Percentiles rank a stretch among this genome's conserved stretches.
Conservation (phyloP, 257 asterid species). For the Anisodus acutangulus region DNA sequence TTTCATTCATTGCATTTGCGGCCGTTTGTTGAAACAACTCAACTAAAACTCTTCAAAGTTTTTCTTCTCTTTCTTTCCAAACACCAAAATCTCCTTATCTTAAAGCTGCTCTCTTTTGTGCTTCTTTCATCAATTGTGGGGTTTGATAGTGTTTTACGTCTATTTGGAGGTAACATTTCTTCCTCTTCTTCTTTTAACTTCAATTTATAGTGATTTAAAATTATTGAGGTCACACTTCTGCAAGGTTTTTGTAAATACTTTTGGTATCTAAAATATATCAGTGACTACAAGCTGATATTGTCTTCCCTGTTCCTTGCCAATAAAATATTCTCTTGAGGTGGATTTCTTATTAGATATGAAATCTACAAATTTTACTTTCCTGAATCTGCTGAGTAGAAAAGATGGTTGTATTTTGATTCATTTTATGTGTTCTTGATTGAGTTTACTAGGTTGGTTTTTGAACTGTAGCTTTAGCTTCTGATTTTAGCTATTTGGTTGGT, state of each 20-base stretch:
- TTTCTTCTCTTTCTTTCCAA: background rate
- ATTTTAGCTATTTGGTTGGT: background rate
- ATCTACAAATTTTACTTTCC: background rate
- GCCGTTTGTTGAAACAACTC: background rate
- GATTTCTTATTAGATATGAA: background rate
- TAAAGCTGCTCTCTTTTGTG: background rate
- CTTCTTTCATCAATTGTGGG: background rate
- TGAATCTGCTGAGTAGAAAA: background rate
- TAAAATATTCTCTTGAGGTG: background rate
- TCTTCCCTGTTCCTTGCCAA: background rate
- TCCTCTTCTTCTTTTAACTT: background rate
- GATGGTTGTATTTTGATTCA: background rate
- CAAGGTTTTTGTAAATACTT: background rate
- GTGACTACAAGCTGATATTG: background rate
- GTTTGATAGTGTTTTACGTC: background rate
- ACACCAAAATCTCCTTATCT: background rate
- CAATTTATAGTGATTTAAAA: background rate
- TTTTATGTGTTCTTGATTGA: conserved; percentile 17
- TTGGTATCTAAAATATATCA: background rate
- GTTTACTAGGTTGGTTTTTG: conserved; percentile 15
- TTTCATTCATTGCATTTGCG: background rate
- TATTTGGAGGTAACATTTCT: conserved; percentile 39
- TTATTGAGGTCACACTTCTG: background rate
- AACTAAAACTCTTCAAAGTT: background rate
- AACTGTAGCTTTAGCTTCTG: background rate